Conservation (phyloP, 83 land plant species). For the Thuja plicata region DNA sequence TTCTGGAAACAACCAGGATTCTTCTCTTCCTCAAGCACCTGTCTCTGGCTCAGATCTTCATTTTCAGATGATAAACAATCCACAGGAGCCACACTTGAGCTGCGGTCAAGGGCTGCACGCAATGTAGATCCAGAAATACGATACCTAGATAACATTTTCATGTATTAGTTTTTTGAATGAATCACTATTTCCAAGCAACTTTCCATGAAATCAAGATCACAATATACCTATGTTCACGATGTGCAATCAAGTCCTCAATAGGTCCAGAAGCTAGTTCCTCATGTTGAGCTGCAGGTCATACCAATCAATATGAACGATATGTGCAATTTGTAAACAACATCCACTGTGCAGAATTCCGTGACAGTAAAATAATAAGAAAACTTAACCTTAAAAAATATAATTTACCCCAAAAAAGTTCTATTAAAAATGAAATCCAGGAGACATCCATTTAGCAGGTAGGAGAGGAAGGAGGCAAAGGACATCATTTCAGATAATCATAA, state of each 20-base stretch:
- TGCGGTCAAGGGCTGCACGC: slow-evolving; percentile 88
- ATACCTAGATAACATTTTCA: slow-evolving; percentile 49
- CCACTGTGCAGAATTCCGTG: too few species aligned
- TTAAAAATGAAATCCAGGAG: background rate
- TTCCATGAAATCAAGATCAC: background rate
- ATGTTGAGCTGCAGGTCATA: slow-evolving; percentile 70
- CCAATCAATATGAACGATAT: background rate
- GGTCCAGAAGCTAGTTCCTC: slow-evolving; percentile 97
- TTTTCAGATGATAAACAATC: slow-evolving; percentile 33
- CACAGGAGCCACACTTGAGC: slow-evolving; percentile 46
- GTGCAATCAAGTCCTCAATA: slow-evolving; percentile 96
- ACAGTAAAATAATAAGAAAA: background rate
- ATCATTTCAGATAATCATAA: background rate
- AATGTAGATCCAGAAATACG: slow-evolving; percentile 93
- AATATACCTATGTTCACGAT: slow-evolving; percentile 95
- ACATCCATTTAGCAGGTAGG: background rate
- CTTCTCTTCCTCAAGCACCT: slow-evolving; percentile 29
- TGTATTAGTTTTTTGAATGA: slow-evolving; percentile 5
- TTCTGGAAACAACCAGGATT: slow-evolving; percentile 20
- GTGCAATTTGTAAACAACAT: background rate
- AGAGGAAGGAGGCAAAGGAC: background rate
- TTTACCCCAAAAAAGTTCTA: background rate
- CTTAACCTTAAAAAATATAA: background rate
- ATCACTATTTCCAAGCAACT: background rate
- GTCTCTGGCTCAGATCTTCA: slow-evolving; percentile 28